These are phyloP conservation scores for Akanthomyces uredinophilus DNA, from an alignment of 2,329 filamentous ascomycete species.

Conservation along the genomic window DNA sequence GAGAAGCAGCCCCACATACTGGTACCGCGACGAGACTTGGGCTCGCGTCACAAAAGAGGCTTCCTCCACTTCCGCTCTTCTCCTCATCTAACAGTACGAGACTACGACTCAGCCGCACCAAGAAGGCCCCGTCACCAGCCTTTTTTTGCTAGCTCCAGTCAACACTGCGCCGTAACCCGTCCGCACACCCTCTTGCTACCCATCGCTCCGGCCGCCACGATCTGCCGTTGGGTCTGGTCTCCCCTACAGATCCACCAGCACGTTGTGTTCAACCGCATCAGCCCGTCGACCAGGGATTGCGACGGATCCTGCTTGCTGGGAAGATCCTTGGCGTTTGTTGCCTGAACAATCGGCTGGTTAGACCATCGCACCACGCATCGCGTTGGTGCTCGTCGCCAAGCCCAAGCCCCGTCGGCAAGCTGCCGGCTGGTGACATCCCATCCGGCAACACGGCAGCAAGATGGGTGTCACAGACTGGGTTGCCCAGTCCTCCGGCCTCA, in stretches of 20 bases:
- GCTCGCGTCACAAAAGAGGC: not conserved
- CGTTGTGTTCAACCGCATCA: not conserved
- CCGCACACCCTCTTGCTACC: not conserved
- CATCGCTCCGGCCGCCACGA: not conserved
- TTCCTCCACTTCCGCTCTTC: not conserved
- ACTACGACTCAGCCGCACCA: slow-evolving; percentile 1
- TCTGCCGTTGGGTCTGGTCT: not conserved
- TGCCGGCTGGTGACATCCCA: not conserved
- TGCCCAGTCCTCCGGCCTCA: not conserved
- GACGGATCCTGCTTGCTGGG: not conserved
- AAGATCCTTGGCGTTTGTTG: not conserved
- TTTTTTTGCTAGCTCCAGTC: not conserved
- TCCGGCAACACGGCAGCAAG: not conserved
- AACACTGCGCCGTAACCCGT: not conserved
- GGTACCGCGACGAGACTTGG: not conserved
- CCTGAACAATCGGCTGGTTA: not conserved
- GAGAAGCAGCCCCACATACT: not conserved
- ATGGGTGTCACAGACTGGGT: not conserved
- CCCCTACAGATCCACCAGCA: slow-evolving; percentile 1
- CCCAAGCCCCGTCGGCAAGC: slow-evolving; percentile 1
- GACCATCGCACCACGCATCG: not conserved
- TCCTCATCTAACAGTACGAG: not conserved
- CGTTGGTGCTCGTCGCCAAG: not conserved
- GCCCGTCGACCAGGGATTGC: not conserved
- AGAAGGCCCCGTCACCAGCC: not conserved